Percentiles rank a stretch among this genome's conserved stretches.
Conservation (phyloP, 116 monocot genomes). For the Phalaenopsis hybrid region DNA sequence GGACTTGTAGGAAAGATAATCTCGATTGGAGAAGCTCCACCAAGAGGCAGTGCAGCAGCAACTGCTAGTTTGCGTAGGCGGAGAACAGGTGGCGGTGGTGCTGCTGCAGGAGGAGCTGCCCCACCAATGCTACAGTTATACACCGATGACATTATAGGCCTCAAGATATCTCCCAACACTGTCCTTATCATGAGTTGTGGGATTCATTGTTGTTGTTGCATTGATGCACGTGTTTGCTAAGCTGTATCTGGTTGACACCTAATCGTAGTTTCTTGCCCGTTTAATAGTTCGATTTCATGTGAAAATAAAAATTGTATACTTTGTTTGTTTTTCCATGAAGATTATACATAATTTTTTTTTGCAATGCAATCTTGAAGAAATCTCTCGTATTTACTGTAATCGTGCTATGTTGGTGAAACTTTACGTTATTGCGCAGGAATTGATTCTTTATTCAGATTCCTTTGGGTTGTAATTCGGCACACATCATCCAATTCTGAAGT, state of each 20-base stretch:
- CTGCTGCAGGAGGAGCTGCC: constrained; percentile 19
- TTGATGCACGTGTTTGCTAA: constrained; percentile 60
- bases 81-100: constrained; percentile 11
- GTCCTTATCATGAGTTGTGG: constrained; percentile 56
- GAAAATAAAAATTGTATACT: no score
- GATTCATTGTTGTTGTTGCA: constrained; percentile 51
- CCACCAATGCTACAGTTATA: constrained; percentile 73
- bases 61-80: constrained; percentile 33
- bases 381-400: no score
- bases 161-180: constrained; percentile 51
- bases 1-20: constrained; percentile 19
- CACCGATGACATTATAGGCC: constrained; percentile 47
- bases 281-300: not conserved
- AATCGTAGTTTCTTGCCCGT: not conserved
- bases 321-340: not conserved
- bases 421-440: no score
- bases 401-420: no score
- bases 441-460: no score
- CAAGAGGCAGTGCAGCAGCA: constrained; percentile 44
- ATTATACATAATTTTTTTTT: not conserved
- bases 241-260: constrained; percentile 27
- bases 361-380: not conserved
- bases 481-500: no score
- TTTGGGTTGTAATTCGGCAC: no score
- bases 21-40: constrained; percentile 34